phyloP scores from a whole-genome alignment of 1,284 basidiomycete genomes.

The Chalciporus piperatoides region DNA sequence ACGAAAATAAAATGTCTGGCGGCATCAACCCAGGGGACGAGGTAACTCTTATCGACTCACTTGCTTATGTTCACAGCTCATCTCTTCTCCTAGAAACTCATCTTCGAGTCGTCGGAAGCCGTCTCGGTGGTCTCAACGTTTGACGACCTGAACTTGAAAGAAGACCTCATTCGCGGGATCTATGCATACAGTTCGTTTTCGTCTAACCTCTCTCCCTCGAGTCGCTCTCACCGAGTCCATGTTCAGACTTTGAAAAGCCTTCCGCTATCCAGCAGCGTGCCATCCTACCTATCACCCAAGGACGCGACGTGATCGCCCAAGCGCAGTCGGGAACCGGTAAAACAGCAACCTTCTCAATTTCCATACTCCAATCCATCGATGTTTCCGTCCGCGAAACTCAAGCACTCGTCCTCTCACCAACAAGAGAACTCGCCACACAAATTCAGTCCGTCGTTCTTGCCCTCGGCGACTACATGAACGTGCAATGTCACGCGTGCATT shows the following conservation, averaged over 20 bases:
- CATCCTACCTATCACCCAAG: slow-evolving; percentile 92
- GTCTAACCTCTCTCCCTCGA: background rate
- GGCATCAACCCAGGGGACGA: slow-evolving; percentile 77
- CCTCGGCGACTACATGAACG: slow-evolving; percentile 98
- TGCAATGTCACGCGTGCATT: slow-evolving; percentile 98
- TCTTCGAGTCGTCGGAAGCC: slow-evolving; percentile 97
- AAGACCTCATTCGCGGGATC: slow-evolving; percentile 94
- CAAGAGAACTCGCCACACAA: slow-evolving; percentile 94
- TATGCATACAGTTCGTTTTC: slow-evolving; percentile 91
- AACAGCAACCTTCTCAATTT: slow-evolving; percentile 97
- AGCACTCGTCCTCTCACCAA: slow-evolving; percentile 92
- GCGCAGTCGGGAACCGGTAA: slow-evolving; percentile 99
- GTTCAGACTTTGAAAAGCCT: slow-evolving; percentile 94
- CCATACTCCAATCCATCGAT: slow-evolving; percentile 95
- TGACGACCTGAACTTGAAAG: slow-evolving; percentile 93
- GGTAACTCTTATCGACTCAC: slow-evolving; percentile 35
- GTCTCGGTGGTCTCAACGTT: slow-evolving; percentile 85
- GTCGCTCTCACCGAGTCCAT: slow-evolving; percentile 3
- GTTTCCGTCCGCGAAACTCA: slow-evolving; percentile 94
- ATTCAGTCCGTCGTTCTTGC: slow-evolving; percentile 99
- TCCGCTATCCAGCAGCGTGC: slow-evolving; percentile 99
- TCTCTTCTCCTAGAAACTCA: slow-evolving; percentile 65
- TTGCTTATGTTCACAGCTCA: slow-evolving; percentile 7
- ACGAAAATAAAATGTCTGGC: slow-evolving; percentile 74
- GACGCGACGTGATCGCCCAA: slow-evolving; percentile 96